phyloP scores from a whole-genome alignment of 768 basidiomycete species.

The Mycena capillaripes region DNA sequence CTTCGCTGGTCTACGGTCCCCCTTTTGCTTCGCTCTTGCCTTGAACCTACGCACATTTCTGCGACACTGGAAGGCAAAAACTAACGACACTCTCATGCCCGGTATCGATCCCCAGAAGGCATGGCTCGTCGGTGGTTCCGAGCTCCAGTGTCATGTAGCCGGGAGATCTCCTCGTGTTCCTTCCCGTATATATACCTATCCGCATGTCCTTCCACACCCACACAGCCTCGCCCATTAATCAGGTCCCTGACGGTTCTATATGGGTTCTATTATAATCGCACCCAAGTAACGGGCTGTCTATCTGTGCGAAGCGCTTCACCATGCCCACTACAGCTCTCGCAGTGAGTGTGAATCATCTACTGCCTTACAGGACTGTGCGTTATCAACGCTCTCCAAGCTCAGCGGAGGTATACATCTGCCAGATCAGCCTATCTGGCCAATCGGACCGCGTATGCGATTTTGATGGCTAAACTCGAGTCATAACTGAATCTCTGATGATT shows the following conservation, averaged over 20 bases:
- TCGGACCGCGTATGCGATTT: constrained; percentile 12
- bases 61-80: no score
- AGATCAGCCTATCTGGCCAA: constrained; percentile 4
- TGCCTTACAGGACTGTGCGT: no score
- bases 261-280: constrained; percentile 1
- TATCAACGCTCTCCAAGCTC: background rate
- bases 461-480: constrained; percentile 11
- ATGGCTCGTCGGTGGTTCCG: no score
- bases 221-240: background rate
- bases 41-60: no score
- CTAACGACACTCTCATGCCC: no score
- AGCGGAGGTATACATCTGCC: background rate
- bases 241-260: background rate
- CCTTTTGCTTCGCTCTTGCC: no score
- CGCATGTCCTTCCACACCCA: background rate
- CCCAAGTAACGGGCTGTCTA: background rate
- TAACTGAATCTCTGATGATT: constrained; percentile 10
- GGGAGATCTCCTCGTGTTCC: no score
- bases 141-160: no score
- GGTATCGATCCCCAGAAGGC: no score
- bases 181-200: no score
- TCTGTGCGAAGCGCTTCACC: background rate
- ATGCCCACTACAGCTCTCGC: no score
- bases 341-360: background rate
- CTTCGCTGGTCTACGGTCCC: no score